These are phyloP conservation scores for Abrus pulchellus DNA, from an alignment of 306 rosid species.

Conservation along the genomic window DNA sequence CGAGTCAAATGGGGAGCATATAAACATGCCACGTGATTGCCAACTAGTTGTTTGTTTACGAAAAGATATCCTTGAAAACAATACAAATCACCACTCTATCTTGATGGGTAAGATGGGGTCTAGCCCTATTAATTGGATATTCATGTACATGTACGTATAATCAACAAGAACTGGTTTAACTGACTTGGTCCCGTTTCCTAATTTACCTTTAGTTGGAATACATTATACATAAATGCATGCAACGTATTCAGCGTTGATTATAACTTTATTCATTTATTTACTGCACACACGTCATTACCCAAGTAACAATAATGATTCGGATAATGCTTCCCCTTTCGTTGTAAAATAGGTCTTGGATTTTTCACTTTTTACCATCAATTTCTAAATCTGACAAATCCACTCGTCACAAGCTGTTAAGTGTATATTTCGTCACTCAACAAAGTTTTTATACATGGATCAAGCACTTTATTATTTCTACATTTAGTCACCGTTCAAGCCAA, in stretches of 20 bases:
- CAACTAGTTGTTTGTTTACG: constrained; percentile 56
- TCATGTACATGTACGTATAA: constrained; percentile 29
- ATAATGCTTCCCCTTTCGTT: not conserved
- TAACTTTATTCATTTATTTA: constrained; percentile 6
- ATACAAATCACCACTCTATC: constrained; percentile 41
- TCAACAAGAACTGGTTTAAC: constrained; percentile 34
- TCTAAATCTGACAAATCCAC: constrained; percentile 16
- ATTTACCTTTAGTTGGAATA: not conserved
- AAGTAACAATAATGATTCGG: not conserved
- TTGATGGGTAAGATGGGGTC: constrained; percentile 49
- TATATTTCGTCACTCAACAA: not conserved
- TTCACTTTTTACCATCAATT: not conserved
- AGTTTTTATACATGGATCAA: not conserved
- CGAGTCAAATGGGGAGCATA: constrained; percentile 57
- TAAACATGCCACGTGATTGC: constrained; percentile 85
- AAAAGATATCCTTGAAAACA: constrained; percentile 43
- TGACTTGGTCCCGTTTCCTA: constrained; percentile 18
- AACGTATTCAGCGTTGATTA: constrained; percentile 25
- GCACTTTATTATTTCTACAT: not conserved
- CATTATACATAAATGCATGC: constrained; percentile 8
- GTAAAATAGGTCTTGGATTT: not conserved
- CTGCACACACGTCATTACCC: not conserved
- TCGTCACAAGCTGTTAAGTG: not conserved
- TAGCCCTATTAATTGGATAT: constrained; percentile 40
- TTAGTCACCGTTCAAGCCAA: constrained; percentile 4